Evolutionary conservation across 495 filamentous ascomycete genomes (phyloP).

Genomic region (Xylaria grammica): DNA sequence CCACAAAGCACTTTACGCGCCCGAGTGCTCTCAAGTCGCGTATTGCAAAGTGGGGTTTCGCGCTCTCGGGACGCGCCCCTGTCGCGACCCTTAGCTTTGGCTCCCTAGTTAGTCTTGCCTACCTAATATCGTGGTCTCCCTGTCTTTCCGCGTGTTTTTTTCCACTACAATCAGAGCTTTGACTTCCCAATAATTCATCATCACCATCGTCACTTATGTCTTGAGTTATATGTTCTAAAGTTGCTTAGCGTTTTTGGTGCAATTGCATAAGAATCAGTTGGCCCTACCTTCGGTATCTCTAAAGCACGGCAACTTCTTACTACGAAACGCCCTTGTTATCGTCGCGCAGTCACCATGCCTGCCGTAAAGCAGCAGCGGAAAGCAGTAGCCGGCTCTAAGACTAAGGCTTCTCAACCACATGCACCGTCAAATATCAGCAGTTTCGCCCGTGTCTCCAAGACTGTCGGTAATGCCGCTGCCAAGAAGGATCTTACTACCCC

Average conservation of each 20-base stretch:
- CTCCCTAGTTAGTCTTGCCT: slow-evolving; percentile 3
- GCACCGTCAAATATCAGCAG: slow-evolving; percentile 38
- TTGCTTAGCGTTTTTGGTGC: neutral
- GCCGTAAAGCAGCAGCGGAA: slow-evolving; percentile 35
- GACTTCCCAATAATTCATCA: neutral
- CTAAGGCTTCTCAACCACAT: slow-evolving; percentile 22
- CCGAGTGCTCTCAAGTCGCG: slow-evolving; percentile 14
- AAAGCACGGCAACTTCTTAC: neutral
- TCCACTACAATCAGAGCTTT: slow-evolving; percentile 8
- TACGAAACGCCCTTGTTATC: neutral
- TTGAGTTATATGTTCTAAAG: neutral
- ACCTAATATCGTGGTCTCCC: neutral
- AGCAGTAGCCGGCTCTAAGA: slow-evolving; percentile 25
- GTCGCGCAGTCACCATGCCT: slow-evolving; percentile 20
- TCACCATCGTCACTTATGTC: neutral
- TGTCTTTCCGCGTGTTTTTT: neutral
- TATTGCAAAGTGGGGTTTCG: slow-evolving; percentile 2
- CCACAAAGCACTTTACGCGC: slow-evolving; percentile 15
- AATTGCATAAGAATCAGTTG: neutral
- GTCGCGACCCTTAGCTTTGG: slow-evolving; percentile 9
- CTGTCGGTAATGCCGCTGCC: slow-evolving; percentile 18
- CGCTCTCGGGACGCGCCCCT: slow-evolving; percentile 4
- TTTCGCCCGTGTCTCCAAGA: slow-evolving; percentile 47
- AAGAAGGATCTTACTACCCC: slow-evolving; percentile 34
- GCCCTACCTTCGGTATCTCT: neutral